Evolutionary conservation across 495 filamentous ascomycete species (phyloP).

Genomic region (Tuber magnatum): DNA sequence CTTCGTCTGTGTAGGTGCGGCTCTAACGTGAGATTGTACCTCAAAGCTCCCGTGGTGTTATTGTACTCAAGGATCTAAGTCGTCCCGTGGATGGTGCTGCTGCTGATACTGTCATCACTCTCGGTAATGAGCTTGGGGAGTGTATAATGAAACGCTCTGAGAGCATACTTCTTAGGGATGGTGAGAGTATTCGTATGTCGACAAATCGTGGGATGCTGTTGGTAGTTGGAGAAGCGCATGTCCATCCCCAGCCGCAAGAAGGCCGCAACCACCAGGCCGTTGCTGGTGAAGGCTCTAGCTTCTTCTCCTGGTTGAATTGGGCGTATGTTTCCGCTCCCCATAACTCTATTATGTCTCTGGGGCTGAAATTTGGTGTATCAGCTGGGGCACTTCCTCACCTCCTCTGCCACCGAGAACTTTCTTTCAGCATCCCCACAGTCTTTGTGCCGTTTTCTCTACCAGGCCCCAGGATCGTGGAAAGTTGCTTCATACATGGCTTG

Average conservation of each 20-base stretch:
- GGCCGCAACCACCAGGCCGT: background rate
- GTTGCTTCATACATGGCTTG: slow-evolving; percentile 31
- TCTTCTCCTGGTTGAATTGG: slow-evolving; percentile 30
- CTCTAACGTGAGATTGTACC: background rate
- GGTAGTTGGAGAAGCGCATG: slow-evolving; percentile 33
- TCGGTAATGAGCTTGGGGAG: slow-evolving; percentile 19
- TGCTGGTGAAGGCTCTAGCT: slow-evolving; percentile 14
- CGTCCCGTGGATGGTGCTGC: slow-evolving; percentile 19
- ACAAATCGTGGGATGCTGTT: slow-evolving; percentile 32
- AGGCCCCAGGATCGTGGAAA: slow-evolving; percentile 31
- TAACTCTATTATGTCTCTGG: background rate
- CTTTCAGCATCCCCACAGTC: slow-evolving; percentile 29
- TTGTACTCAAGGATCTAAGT: slow-evolving; percentile 29
- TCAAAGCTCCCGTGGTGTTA: slow-evolving; percentile 26
- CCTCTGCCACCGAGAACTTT: slow-evolving; percentile 19
- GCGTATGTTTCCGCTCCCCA: slow-evolving; percentile 18
- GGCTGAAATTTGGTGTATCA: slow-evolving; percentile 20
- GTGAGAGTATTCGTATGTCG: slow-evolving; percentile 33
- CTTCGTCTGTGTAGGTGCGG: background rate
- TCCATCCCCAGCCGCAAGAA: slow-evolving; percentile 17
- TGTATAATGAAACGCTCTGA: slow-evolving; percentile 34
- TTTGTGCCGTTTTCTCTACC: slow-evolving; percentile 35
- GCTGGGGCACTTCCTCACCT: slow-evolving; percentile 21
- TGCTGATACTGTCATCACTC: slow-evolving; percentile 29
- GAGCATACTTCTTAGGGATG: slow-evolving; percentile 28